phyloP scores from a whole-genome alignment of 306 rosid genomes.

The Lathyrus aphaca region DNA sequence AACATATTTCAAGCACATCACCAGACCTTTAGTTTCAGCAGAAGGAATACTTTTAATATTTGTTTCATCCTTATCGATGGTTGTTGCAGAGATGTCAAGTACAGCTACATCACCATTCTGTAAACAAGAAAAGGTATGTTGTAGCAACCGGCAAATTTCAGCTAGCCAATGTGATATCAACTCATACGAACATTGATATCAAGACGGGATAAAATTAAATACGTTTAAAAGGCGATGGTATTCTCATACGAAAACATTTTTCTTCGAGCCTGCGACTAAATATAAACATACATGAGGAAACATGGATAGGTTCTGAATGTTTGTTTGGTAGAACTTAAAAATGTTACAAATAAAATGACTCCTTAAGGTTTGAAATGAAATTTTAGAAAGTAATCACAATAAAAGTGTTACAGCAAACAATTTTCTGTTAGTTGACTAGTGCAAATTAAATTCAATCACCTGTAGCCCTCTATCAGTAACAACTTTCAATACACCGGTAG shows the following conservation, averaged over 20 bases:
- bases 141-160: slow-evolving; percentile 17
- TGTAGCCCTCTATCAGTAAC: slow-evolving; percentile 84
- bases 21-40: slow-evolving; percentile 88
- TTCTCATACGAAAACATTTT: slow-evolving; percentile 7
- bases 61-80: slow-evolving; percentile 71
- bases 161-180: slow-evolving; percentile 27
- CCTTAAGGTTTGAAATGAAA: slow-evolving; percentile 14
- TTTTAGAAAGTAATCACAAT: slow-evolving; percentile 25
- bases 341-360: slow-evolving; percentile 20
- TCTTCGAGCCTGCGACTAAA: slow-evolving; percentile 2
- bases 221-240: not conserved
- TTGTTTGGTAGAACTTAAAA: slow-evolving; percentile 32
- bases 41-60: slow-evolving; percentile 74
- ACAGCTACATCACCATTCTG: slow-evolving; percentile 86
- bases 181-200: slow-evolving; percentile 18
- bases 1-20: slow-evolving; percentile 40
- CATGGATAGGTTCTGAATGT: slow-evolving; percentile 2
- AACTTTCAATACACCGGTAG: slow-evolving; percentile 70
- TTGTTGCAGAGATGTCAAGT: slow-evolving; percentile 86
- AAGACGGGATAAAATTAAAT: not conserved
- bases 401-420: not conserved
- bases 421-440: slow-evolving; percentile 7
- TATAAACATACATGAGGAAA: slow-evolving; percentile 25
- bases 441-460: slow-evolving; percentile 54
- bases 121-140: slow-evolving; percentile 31